phyloP scores from a whole-genome alignment of 768 basidiomycete genomes.

The Pisolithus marmoratus region DNA sequence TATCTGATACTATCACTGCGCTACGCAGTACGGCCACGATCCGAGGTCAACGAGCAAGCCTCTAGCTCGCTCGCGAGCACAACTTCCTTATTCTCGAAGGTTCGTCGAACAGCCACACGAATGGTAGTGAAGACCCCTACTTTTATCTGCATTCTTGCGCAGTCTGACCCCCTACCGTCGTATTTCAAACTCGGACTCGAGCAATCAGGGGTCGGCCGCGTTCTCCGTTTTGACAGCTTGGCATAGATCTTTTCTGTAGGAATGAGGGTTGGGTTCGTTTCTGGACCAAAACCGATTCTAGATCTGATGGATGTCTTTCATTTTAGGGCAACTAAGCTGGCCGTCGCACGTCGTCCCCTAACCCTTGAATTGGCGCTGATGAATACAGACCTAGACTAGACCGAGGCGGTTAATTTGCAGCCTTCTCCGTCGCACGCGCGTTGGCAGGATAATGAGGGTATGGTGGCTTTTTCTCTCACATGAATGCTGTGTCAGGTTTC shows the following conservation, averaged over 20 bases:
- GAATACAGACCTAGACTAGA: slow-evolving; percentile 41
- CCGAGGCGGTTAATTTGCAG: slow-evolving; percentile 63
- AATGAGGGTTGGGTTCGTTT: slow-evolving; percentile 75
- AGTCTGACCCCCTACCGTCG: slow-evolving; percentile 55
- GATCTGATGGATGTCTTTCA: slow-evolving; percentile 48
- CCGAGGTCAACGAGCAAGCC: slow-evolving; percentile 64
- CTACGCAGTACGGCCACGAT: slow-evolving; percentile 59
- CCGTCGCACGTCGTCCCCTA: background rate
- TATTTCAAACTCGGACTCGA: slow-evolving; percentile 79
- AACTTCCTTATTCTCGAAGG: slow-evolving; percentile 86
- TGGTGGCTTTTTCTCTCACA: slow-evolving; percentile 67
- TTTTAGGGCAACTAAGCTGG: background rate
- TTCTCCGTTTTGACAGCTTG: slow-evolving; percentile 84
- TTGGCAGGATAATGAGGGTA: slow-evolving; percentile 67
- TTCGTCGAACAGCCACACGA: slow-evolving; percentile 20
- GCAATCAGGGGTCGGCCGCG: slow-evolving; percentile 66
- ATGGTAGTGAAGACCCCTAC: slow-evolving; percentile 56
- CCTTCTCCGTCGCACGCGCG: slow-evolving; percentile 48
- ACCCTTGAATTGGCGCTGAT: background rate
- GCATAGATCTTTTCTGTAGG: slow-evolving; percentile 78
- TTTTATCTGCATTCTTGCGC: slow-evolving; percentile 73
- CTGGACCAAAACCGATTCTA: slow-evolving; percentile 65
- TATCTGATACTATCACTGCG: background rate
- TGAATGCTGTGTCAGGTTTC: slow-evolving; percentile 58
- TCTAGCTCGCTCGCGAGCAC: slow-evolving; percentile 65